phyloP scores from a whole-genome alignment of 495 filamentous ascomycete genomes.

The Emericellopsis terricola region DNA sequence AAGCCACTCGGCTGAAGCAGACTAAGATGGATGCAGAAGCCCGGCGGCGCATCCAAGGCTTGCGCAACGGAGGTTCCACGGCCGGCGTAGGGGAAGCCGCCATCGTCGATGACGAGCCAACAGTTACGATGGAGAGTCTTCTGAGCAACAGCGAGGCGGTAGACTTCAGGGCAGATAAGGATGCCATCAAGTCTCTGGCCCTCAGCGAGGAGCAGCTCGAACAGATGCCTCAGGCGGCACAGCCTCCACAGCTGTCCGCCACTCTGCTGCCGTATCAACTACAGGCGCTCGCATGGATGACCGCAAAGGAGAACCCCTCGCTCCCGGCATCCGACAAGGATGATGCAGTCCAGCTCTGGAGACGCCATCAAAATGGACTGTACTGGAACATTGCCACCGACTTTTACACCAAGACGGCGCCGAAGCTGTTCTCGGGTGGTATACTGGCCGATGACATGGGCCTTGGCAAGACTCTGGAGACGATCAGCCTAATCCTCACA shows the following conservation, averaged over 20 bases:
- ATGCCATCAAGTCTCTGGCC: constrained; percentile 47
- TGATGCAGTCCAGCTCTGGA: constrained; percentile 71
- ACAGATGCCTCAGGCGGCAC: constrained; percentile 54
- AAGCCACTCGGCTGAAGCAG: constrained; percentile 25
- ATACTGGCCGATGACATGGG: constrained; percentile 93
- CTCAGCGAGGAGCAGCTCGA: constrained; percentile 55
- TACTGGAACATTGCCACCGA: constrained; percentile 68
- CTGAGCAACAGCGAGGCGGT: constrained; percentile 50
- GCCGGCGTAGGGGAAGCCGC: constrained; percentile 11
- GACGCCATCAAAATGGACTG: constrained; percentile 25
- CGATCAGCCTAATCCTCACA: constrained; percentile 63
- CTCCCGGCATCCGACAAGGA: constrained; percentile 42
- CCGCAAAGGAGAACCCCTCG: constrained; percentile 50
- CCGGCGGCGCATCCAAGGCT: constrained; percentile 15
- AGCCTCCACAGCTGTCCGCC: constrained; percentile 44
- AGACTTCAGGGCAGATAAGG: constrained; percentile 32
- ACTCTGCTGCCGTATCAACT: constrained; percentile 67
- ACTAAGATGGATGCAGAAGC: constrained; percentile 32
- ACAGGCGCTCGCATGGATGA: constrained; percentile 71
- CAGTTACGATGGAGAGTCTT: constrained; percentile 37
- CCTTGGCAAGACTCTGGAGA: constrained; percentile 79
- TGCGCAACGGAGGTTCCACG: constrained; percentile 13
- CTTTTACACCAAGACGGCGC: constrained; percentile 36
- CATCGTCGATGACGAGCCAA: constrained; percentile 11
- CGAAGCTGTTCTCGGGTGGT: constrained; percentile 57